These are phyloP conservation scores for Fomitopsis schrenkii DNA, from an alignment of 1,284 basidiomycete species.

Conservation along the genomic window DNA sequence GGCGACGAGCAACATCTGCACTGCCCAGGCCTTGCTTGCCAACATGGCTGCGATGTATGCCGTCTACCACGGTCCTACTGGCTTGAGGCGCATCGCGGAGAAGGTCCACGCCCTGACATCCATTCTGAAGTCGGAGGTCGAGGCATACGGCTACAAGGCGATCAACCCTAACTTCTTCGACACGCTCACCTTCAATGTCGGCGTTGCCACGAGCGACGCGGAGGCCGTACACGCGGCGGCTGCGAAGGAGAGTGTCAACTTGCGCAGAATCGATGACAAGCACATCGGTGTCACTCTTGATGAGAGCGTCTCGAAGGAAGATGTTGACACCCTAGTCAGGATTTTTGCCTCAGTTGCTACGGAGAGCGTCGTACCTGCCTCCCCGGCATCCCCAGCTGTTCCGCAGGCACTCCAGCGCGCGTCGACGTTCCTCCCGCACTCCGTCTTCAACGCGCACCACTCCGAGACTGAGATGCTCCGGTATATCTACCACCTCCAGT, in stretches of 20 bases:
- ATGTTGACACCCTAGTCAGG: constrained; percentile 78
- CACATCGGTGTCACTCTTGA: constrained; percentile 90
- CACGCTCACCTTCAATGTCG: constrained; percentile 86
- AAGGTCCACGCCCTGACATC: constrained; percentile 91
- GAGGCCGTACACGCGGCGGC: constrained; percentile 72
- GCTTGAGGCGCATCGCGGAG: constrained; percentile 82
- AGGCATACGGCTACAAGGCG: constrained; percentile 68
- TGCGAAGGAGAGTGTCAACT: constrained; percentile 72
- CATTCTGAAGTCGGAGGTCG: constrained; percentile 70
- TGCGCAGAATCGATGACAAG: constrained; percentile 75
- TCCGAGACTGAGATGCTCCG: constrained; percentile 98
- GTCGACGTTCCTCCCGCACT: constrained; percentile 78
- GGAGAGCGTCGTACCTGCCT: constrained; percentile 36
- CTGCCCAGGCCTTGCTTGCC: constrained; percentile 89
- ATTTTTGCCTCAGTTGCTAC: constrained; percentile 69
- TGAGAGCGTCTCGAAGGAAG: constrained; percentile 79
- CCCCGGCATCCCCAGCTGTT: constrained; percentile 38
- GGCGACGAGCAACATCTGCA: constrained; percentile 94
- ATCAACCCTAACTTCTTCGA: constrained; percentile 83
- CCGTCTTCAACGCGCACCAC: constrained; percentile 93
- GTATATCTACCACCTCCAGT: constrained; percentile 91
- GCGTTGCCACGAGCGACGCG: constrained; percentile 53
- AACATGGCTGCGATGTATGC: constrained; percentile 99
- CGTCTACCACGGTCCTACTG: constrained; percentile 92
- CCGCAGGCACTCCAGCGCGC: constrained; percentile 65